Base-by-base conservation (phyloP, 257 asterid genomes). In the Gardenia jasminoides region DNA sequence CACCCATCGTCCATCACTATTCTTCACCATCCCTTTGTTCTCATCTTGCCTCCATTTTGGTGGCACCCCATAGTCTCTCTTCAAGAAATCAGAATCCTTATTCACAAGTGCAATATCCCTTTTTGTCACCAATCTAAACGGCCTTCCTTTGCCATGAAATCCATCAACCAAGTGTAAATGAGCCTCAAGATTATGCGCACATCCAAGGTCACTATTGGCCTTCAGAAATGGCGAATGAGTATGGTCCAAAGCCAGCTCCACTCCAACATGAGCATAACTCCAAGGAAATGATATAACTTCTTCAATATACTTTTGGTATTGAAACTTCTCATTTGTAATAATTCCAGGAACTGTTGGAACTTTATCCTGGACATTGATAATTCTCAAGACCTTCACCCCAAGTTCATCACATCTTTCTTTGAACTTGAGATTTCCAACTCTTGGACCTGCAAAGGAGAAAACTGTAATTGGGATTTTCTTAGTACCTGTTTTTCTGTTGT, bases 231-330 rank as follows among this genome's bases (percentile, higher is more conserved):
- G 97, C 3, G 98, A 93, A 7, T 20, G 85, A 1, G 83, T 61
- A 19, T 91, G 95, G 36, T 93, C 91, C 50, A 93, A 77, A 0
- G 86, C 81, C 8, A 93, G n/a, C 65, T 93, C 97, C 16, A 79
- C 87, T 0, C 97, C 98, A 0, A 93, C 98, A 70, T 93, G 98
- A 11, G 97, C 94, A 47, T 93, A 93, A 76, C 96, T 89, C 98
- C 97, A 93, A 0, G 97, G 96, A 59, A 90, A 90, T 0, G 90
- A 85, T 0, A 91, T 77, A 0, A 65, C 28, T 0, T 91, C 93
- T 71, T 92, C 96, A 0, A 90, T 36, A 15, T 90, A 86, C 56
- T 86, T 93, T 65, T 91, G 96, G 24, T 85, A 84, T 1, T 66
- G 85, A 70, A 91, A 90, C 43, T 91, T 90, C 87, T 93, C 98